Evolutionary conservation across 2,329 filamentous ascomycete genomes (phyloP), one percentile per base, ranked within the genome.

Genomic region (Ceratocystis huliohia): DNA sequence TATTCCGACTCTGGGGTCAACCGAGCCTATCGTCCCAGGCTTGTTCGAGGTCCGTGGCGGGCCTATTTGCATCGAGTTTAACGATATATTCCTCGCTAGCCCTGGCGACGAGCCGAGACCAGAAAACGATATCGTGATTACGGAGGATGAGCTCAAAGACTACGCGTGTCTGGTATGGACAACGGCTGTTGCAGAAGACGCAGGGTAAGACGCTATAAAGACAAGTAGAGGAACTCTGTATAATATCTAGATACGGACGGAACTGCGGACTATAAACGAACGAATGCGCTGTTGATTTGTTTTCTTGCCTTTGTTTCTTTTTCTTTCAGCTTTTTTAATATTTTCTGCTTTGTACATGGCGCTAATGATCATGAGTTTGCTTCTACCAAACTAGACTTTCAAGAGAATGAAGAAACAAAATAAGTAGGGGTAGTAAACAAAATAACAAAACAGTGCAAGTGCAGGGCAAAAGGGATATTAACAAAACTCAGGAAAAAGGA

Each of bases 31-130:
- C 10, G 69, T 69, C 22, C 68, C 72, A 0, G 64, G 71, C 17
- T 64, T 72, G 41, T 72, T 71, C 62, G 67, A 57, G 8, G 65
- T 66, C 4, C 33, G 46, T 8, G 65, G 65, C 2, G 65, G 59
- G 5, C 59, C 65, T 25, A 62, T 66, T 30, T 25, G 30, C 30
- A 66, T 66, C 6, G 28, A 33, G 5, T 62, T 56, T 37, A 66
- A 63, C 20, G 59, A 66, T 33, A 37, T 66, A n/a, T 66, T 66
- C 57, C 50, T 63, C 17, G 65, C 57, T 17, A 57, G 62, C n/a
- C 65, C 57, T 5, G 59, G 37, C 22, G 61, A 30, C 8, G 8
- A 25, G 4, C 45, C 59, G 3, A 53, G 61, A 28, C 61, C 48
- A 25, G 63, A 67, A 37, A 48, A 61, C n/a, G 63, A 67, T 45